Conservation (phyloP, 129 eudicot genomes). For the carrot (Daucus carota) region DH1_v3.0 NC_030381.2:24748001-24748500, state of each 20-base stretch:
- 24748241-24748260: conserved; percentile 91
- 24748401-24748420: not conserved
- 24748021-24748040: not conserved
- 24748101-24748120: conserved; percentile 24
- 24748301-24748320: conserved; percentile 64
- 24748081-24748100: not conserved
- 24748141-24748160: conserved; percentile 34
- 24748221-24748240: conserved; percentile 81
- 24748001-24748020: not conserved
- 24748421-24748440: not conserved
- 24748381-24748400: conserved; percentile 6
- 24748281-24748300: conserved; percentile 70
- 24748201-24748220: conserved; percentile 76
- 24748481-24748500: not conserved
- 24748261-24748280: conserved; percentile 77
- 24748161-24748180: conserved; percentile 40
- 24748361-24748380: conserved; percentile 39
- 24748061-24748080: not conserved
- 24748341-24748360: conserved; percentile 83
- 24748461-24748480: not conserved
- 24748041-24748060: no score
- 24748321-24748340: conserved; percentile 84
- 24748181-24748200: conserved; percentile 49
- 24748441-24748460: not conserved
- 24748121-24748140: conserved; percentile 53